Conservation (phyloP, 176 grass and related monocot genomes). For the Carex pumila region DNA sequence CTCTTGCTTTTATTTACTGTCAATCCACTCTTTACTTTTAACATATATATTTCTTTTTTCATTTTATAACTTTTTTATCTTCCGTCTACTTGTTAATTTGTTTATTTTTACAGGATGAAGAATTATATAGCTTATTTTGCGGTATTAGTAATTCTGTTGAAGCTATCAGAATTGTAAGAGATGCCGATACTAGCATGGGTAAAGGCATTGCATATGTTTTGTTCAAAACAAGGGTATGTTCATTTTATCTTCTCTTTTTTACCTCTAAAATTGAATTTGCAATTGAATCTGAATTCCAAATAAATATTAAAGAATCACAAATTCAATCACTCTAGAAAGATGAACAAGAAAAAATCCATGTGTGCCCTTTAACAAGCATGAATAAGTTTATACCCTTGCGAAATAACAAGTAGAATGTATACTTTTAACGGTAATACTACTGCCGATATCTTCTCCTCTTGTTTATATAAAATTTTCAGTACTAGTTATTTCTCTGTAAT, state of each 20-base stretch:
- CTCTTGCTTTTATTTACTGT: background rate
- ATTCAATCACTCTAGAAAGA: background rate
- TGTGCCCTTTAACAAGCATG: background rate
- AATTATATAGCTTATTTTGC: constrained; percentile 78
- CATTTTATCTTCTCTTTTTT: constrained; percentile 2
- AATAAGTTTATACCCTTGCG: background rate
- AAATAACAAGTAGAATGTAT: background rate
- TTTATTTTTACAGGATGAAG: constrained; percentile 67
- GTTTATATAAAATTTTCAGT: background rate
- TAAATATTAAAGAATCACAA: background rate
- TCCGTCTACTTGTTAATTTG: background rate
- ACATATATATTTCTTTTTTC: background rate
- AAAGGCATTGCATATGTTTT: constrained; percentile 93
- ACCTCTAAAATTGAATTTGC: background rate
- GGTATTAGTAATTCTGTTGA: constrained; percentile 54
- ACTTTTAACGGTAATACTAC: background rate
- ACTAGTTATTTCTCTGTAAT: background rate
- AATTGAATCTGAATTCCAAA: background rate
- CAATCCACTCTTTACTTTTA: background rate
- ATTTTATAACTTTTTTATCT: background rate
- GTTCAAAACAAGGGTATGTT: constrained; percentile 90
- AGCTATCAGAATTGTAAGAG: constrained; percentile 83
- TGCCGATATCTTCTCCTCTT: background rate
- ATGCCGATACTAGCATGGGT: constrained; percentile 67
- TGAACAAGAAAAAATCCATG: background rate